A percentile compares a stretch with the other conserved stretches of the same genome.
Conservation (phyloP, 176 grass and related monocot genomes). For the Dactylis glomerata region DNA sequence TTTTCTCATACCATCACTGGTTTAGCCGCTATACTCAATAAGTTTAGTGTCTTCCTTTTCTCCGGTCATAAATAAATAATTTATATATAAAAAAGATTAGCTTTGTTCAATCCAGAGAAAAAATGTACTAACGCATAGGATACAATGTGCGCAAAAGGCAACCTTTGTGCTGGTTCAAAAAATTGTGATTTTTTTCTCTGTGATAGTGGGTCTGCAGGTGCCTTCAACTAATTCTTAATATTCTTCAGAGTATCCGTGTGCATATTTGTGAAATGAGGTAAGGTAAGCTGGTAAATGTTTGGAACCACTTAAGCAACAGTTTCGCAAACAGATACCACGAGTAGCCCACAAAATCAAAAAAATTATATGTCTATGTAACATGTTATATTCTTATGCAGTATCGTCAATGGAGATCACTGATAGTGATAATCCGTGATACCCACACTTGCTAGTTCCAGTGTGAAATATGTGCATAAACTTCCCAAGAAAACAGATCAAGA, state of each 20-base stretch:
- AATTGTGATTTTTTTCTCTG: background rate
- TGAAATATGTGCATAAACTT: background rate
- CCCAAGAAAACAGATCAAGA: background rate
- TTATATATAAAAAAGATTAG: background rate
- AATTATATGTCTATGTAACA: background rate
- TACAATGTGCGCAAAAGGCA: background rate
- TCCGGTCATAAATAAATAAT: background rate
- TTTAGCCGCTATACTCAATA: background rate
- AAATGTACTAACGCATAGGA: background rate
- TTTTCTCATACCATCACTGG: background rate
- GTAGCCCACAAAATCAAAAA: background rate
- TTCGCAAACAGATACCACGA: background rate
- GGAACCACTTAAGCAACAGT: background rate
- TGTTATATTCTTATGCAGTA: conserved; percentile 10
- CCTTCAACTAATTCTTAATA: background rate
- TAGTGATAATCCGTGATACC: background rate
- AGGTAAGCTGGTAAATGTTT: background rate
- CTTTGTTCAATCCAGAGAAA: background rate
- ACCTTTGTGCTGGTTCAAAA: conserved; percentile 3
- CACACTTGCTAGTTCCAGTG: conserved; percentile 5
- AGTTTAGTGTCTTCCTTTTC: background rate
- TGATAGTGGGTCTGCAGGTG: background rate
- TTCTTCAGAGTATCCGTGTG: background rate
- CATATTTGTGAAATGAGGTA: background rate
- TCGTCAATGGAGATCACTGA: conserved; percentile 2